phyloP scores from a whole-genome alignment of 2,329 filamentous ascomycete genomes.

The Achaetomium macrosporum region DNA sequence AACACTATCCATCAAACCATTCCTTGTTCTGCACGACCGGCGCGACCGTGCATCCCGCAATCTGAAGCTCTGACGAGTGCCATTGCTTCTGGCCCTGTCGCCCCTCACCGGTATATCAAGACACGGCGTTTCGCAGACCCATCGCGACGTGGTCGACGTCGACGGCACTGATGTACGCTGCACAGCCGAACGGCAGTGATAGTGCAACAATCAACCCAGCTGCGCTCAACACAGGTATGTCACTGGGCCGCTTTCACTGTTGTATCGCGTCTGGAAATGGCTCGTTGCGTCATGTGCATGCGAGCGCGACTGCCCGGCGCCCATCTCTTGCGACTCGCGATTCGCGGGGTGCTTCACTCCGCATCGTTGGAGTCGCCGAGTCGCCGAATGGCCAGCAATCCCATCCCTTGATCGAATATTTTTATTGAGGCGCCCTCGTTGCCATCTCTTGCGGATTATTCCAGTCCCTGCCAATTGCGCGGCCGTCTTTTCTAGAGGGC shows the following conservation, averaged over 20 bases:
- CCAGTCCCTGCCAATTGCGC: not conserved
- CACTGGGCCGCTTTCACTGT: constrained; percentile 16
- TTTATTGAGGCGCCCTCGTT: not conserved
- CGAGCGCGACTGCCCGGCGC: not conserved
- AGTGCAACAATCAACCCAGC: constrained; percentile 89
- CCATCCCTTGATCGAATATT: not conserved
- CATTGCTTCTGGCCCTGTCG: constrained; percentile 27
- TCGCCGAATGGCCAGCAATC: not conserved
- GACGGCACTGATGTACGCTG: constrained; percentile 51
- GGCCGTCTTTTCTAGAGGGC: not conserved
- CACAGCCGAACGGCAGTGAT: constrained; percentile 68
- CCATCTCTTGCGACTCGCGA: not conserved
- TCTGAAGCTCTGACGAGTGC: constrained; percentile 19
- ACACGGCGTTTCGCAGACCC: constrained; percentile 53
- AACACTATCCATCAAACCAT: constrained; percentile 26
- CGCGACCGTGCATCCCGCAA: constrained; percentile 32
- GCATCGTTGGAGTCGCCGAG: not conserved
- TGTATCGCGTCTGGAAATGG: constrained; percentile 6
- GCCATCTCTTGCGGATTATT: not conserved
- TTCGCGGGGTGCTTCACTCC: not conserved
- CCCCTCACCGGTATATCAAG: constrained; percentile 47
- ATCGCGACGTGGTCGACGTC: constrained; percentile 37
- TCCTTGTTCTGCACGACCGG: constrained; percentile 38
- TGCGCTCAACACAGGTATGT: constrained; percentile 73
- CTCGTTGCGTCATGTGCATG: not conserved